Percentiles rank a stretch among this genome's conserved stretches.
phyloP scores from a whole-genome alignment of 371 early-diverging fungal species.

The Amoeboradix gromovi region DNA sequence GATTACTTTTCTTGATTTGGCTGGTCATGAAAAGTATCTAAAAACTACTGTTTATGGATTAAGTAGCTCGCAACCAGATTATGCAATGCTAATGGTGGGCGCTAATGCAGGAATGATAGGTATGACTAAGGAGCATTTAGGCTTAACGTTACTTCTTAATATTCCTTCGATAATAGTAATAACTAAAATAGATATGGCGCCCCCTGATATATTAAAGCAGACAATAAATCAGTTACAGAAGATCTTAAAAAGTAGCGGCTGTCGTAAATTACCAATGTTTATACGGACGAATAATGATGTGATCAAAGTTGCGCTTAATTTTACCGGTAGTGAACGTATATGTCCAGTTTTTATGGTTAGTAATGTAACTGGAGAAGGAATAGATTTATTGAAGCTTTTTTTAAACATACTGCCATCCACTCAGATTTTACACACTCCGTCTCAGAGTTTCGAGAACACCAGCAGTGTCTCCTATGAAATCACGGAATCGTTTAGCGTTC shows the following conservation, averaged over 20 bases:
- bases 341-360: conserved; percentile 78
- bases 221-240: conserved; percentile 50
- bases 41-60: conserved; percentile 4
- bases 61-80: conserved; percentile 3
- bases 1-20: conserved; percentile 2
- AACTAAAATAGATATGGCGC: conserved; percentile 27
- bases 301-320: conserved; percentile 27
- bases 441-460: not conserved
- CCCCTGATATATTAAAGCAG: conserved; percentile 41
- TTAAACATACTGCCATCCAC: conserved; percentile 40
- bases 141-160: conserved; percentile 1
- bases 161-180: not conserved
- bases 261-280: conserved; percentile 66
- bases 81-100: conserved; percentile 16
- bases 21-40: conserved; percentile 3
- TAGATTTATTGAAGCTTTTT: conserved; percentile 46
- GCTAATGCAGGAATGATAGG: conserved; percentile 69
- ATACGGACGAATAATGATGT: conserved; percentile 43
- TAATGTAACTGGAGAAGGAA: conserved; percentile 62
- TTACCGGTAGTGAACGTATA: conserved; percentile 29
- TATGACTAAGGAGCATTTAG: conserved; percentile 36
- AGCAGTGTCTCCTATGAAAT: conserved; percentile 45
- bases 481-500: conserved; percentile 62
- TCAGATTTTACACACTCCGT: too few species aligned
- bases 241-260: conserved; percentile 53